phyloP scores from a whole-genome alignment of 2,329 filamentous ascomycete genomes.

The Penicillium sp. region DNA sequence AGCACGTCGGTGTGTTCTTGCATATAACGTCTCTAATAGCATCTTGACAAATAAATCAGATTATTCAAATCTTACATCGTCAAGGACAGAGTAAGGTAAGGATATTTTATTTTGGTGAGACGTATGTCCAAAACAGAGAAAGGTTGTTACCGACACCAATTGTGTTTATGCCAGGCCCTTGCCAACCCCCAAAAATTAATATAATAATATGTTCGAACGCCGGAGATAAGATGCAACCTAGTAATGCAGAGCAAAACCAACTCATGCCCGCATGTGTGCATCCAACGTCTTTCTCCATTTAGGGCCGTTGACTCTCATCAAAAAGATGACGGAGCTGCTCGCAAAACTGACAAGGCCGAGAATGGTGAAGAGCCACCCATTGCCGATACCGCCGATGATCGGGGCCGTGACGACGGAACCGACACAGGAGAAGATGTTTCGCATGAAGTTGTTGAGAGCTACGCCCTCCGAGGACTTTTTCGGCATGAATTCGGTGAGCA shows the following conservation, averaged over 20 bases:
- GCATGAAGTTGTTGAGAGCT: slow-evolving; percentile 76
- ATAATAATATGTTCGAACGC: background rate
- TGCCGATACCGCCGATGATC: slow-evolving; percentile 67
- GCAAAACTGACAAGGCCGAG: slow-evolving; percentile 57
- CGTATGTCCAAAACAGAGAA: background rate
- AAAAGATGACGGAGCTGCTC: slow-evolving; percentile 60
- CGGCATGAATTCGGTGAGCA: slow-evolving; percentile 83
- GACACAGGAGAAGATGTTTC: slow-evolving; percentile 75
- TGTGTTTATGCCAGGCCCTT: background rate
- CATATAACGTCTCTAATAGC: background rate
- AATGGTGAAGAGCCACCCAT: slow-evolving; percentile 74
- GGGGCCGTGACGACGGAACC: slow-evolving; percentile 70
- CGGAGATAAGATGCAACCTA: background rate
- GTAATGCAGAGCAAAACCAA: background rate
- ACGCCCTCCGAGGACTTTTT: slow-evolving; percentile 69
- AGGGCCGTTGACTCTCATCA: slow-evolving; percentile 60
- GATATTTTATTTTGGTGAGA: background rate
- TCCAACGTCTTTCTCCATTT: slow-evolving; percentile 68
- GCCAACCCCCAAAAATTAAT: background rate
- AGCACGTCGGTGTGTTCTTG: background rate
- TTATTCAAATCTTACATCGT: background rate
- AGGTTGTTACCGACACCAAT: background rate
- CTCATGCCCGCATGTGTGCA: slow-evolving; percentile 21
- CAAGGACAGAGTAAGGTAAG: background rate
- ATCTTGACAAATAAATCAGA: background rate